Conservation (phyloP, 306 rosid genomes). For the Ormosia semicastrata region DNA sequence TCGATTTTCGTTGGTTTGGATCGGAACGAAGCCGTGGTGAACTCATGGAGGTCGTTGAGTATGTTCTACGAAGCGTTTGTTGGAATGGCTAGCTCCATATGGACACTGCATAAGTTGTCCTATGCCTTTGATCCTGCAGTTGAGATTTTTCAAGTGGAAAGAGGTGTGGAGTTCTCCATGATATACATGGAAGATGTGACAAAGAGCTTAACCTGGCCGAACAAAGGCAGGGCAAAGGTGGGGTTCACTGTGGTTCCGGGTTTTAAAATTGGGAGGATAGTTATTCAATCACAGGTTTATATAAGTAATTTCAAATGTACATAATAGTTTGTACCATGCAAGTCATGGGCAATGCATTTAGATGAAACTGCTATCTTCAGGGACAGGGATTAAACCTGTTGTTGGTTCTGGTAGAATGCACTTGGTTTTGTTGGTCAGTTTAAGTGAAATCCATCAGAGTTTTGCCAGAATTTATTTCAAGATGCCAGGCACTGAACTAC, state of each 20-base stretch:
- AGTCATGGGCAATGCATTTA: conserved; percentile 2
- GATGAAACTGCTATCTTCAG: conserved; percentile 8
- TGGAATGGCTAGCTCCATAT: conserved; percentile 84
- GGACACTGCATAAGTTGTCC: conserved; percentile 91
- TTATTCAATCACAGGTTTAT: conserved; percentile 89
- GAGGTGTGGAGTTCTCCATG: conserved; percentile 77
- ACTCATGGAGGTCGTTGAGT: conserved; percentile 84
- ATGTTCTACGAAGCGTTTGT: conserved; percentile 86
- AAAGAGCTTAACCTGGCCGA: conserved; percentile 48
- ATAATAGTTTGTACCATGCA: conserved; percentile 29
- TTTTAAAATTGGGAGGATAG: conserved; percentile 66
- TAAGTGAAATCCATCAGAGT: conserved; percentile 3
- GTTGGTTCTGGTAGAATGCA: conserved; percentile 5
- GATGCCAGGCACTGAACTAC: background rate
- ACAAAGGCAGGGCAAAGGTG: conserved; percentile 69
- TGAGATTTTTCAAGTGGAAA: conserved; percentile 85
- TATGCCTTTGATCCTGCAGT: conserved; percentile 69
- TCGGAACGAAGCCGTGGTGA: conserved; percentile 62
- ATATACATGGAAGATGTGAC: conserved; percentile 92
- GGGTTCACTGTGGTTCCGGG: conserved; percentile 95
- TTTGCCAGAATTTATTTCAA: conserved; percentile 4
- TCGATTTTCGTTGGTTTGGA: conserved; percentile 78
- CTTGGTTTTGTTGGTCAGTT: background rate
- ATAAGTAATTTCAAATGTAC: conserved; percentile 46
- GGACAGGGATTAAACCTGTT: conserved; percentile 9